phyloP scores from a whole-genome alignment of 768 basidiomycete species.

The Boletus tylopilopsis region DNA sequence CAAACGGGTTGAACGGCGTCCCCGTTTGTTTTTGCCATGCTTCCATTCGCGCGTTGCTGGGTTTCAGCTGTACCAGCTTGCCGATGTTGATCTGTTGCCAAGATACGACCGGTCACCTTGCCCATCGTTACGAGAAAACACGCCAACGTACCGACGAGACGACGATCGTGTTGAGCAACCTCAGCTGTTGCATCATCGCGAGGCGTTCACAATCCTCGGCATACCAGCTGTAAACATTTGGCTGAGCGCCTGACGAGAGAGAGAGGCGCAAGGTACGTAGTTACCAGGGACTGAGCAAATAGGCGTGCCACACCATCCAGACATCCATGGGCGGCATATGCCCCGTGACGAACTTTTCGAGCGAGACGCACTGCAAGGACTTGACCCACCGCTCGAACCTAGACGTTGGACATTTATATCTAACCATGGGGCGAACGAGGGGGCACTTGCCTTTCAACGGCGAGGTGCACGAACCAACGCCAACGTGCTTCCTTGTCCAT shows the following conservation, averaged over 20 bases:
- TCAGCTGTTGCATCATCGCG: constrained; percentile 20
- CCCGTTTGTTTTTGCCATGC: constrained; percentile 26
- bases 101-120: not conserved
- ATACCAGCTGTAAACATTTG: constrained; percentile 24
- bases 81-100: constrained; percentile 24
- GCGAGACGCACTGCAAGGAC: constrained; percentile 19
- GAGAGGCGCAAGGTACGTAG: not conserved
- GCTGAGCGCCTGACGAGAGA: not conserved
- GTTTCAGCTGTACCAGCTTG: constrained; percentile 13
- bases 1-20: constrained; percentile 34
- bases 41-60: constrained; percentile 11
- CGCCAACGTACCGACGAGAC: constrained; percentile 26
- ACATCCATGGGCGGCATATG: constrained; percentile 38
- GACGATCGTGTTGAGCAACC: constrained; percentile 25
- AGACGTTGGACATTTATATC: not conserved
- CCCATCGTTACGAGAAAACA: not conserved
- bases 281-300: constrained; percentile 38
- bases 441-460: constrained; percentile 33
- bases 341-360: constrained; percentile 24
- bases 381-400: constrained; percentile 37
- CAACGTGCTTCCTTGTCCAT: constrained; percentile 32
- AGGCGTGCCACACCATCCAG: constrained; percentile 43
- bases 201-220: constrained; percentile 34
- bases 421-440: not conserved
- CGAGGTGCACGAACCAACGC: constrained; percentile 39